A percentile compares a stretch with the other conserved stretches of the same genome.
phyloP scores from a whole-genome alignment of 2,329 filamentous ascomycete genomes.

The Helotiales sp. region DNA sequence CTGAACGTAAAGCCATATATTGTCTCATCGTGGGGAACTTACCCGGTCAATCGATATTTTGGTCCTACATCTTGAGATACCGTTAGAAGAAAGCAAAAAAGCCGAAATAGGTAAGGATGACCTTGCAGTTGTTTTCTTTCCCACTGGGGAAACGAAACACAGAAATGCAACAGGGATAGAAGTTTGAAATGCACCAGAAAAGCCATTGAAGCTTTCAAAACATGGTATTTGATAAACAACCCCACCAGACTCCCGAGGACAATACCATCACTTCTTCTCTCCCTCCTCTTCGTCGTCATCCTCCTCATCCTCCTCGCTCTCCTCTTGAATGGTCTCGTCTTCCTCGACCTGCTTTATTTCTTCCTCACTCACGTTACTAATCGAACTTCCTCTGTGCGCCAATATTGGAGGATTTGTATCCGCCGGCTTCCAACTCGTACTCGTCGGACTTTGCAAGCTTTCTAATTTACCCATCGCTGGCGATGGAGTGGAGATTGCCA shows the following conservation, averaged over 20 bases:
- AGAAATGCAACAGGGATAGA: too few species aligned
- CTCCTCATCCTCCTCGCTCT: slow-evolving; percentile 29
- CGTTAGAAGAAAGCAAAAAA: too few species aligned
- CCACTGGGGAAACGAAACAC: too few species aligned
- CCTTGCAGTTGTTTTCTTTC: too few species aligned
- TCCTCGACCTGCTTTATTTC: slow-evolving; percentile 33
- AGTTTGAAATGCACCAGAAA: too few species aligned
- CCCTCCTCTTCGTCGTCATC: slow-evolving; percentile 16
- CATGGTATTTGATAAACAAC: neutral
- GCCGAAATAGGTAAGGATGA: too few species aligned
- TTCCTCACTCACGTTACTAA: slow-evolving; percentile 25
- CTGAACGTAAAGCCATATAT: too few species aligned
- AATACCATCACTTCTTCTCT: slow-evolving; percentile 19
- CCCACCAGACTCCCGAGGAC: neutral
- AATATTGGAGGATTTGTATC: slow-evolving; percentile 21
- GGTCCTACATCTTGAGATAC: too few species aligned
- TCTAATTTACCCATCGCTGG: slow-evolving; percentile 19
- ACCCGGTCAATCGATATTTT: too few species aligned
- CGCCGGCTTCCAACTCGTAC: slow-evolving; percentile 32
- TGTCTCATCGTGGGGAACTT: too few species aligned
- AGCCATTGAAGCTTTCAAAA: neutral
- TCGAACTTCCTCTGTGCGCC: slow-evolving; percentile 26
- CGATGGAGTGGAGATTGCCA: neutral
- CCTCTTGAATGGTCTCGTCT: slow-evolving; percentile 31
- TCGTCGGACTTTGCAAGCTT: slow-evolving; percentile 29